Percentiles rank a stretch among this genome's conserved stretches.
Evolutionary conservation across 257 asterid genomes (phyloP).

Genomic region (Coffea eugenioides): DNA sequence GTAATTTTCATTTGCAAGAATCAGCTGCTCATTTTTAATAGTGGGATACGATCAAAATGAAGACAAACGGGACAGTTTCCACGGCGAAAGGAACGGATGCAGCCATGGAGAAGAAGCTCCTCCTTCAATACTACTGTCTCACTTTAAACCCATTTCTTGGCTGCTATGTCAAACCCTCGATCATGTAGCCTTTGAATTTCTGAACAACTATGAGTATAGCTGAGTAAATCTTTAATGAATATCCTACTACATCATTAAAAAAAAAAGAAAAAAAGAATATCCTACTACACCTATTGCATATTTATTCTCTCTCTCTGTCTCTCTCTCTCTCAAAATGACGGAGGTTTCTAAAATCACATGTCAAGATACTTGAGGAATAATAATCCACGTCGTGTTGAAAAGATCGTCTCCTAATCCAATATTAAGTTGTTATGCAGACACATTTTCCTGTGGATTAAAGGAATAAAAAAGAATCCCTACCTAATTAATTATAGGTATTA

Average conservation of each 20-base stretch:
- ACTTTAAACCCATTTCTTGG: neutral
- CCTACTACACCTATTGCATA: neutral
- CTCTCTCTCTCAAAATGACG: too few species aligned
- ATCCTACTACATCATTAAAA: too few species aligned
- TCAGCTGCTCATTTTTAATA: neutral
- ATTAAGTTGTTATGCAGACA: neutral
- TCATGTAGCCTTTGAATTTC: neutral
- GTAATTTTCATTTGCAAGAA: neutral
- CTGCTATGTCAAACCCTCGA: neutral
- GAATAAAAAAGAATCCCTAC: slow-evolving; percentile 1
- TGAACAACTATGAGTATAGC: neutral
- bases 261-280: too few species aligned
- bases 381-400: neutral
- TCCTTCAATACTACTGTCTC: neutral
- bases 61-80: neutral
- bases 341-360: neutral
- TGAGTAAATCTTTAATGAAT: neutral
- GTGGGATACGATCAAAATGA: neutral
- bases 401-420: neutral
- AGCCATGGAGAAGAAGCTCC: neutral
- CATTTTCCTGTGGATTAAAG: neutral
- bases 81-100: slow-evolving; percentile 2
- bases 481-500: neutral
- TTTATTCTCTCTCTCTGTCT: neutral
- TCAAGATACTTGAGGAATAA: neutral